These are phyloP conservation scores for Tylopilus balloui DNA, from an alignment of 768 basidiomycete genomes.

Conservation along the genomic window DNA sequence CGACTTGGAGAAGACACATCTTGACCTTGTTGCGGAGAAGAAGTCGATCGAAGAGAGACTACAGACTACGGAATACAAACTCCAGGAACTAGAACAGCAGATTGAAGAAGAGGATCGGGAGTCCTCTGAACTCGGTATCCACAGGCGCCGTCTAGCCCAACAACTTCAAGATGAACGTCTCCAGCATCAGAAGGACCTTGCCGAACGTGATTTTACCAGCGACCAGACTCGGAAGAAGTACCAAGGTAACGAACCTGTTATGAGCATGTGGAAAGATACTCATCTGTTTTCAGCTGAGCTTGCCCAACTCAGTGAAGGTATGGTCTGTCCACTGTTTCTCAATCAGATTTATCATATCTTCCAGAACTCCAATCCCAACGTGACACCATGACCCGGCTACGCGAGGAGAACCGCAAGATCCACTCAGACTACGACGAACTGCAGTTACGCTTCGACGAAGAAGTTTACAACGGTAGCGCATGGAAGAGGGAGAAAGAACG, in stretches of 20 bases:
- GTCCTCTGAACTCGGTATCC: slow-evolving; percentile 57
- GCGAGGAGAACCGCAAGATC: slow-evolving; percentile 75
- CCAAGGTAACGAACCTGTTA: slow-evolving; percentile 48
- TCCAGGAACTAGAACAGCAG: slow-evolving; percentile 57
- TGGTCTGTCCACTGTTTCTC: slow-evolving; percentile 4
- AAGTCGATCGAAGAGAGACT: slow-evolving; percentile 49
- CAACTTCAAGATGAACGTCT: slow-evolving; percentile 77
- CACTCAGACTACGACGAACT: slow-evolving; percentile 75
- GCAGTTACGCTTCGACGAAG: slow-evolving; percentile 70
- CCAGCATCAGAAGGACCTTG: slow-evolving; percentile 74
- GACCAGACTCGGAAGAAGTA: slow-evolving; percentile 86
- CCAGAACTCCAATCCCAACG: slow-evolving; percentile 75
- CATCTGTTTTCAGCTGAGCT: slow-evolving; percentile 52
- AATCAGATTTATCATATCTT: slow-evolving; percentile 4
- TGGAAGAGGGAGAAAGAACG: slow-evolving; percentile 90
- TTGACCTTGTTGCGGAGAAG: slow-evolving; percentile 47
- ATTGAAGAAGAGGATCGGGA: slow-evolving; percentile 67
- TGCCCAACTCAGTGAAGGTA: slow-evolving; percentile 76
- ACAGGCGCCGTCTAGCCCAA: slow-evolving; percentile 64
- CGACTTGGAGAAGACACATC: slow-evolving; percentile 57
- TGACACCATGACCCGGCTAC: slow-evolving; percentile 67
- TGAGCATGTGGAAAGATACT: slow-evolving; percentile 5
- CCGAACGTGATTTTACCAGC: slow-evolving; percentile 70
- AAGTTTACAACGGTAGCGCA: slow-evolving; percentile 68
- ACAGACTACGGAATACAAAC: slow-evolving; percentile 45